A percentile compares a stretch with the other conserved stretches of the same genome.
phyloP scores from a whole-genome alignment of 2,329 filamentous ascomycete species.

The Thelonectria discophora region DNA sequence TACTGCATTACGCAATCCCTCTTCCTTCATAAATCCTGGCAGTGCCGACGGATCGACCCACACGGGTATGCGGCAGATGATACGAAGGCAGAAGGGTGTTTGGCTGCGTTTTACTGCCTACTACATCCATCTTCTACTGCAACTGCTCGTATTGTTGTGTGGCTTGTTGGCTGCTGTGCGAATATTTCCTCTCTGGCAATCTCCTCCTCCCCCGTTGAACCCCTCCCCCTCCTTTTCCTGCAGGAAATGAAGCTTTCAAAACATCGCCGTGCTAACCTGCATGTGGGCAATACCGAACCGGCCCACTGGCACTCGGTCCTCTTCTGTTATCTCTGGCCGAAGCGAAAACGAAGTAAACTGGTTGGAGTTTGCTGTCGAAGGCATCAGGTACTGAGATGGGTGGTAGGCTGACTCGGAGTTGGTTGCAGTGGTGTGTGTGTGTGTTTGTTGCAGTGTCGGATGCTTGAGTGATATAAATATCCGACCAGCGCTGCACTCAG shows the following conservation, averaged over 20 bases:
- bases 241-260: neutral
- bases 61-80: neutral
- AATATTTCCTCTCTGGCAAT: no score
- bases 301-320: neutral
- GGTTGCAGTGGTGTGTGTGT: neutral
- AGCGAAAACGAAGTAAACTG: no score
- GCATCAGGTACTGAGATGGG: neutral
- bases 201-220: no score
- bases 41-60: neutral
- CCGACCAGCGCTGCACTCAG: no score
- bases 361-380: neutral
- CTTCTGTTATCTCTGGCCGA: neutral
- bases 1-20: constrained; percentile 35
- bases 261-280: neutral
- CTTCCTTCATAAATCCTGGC: neutral
- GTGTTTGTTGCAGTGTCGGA: neutral
- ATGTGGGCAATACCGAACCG: neutral
- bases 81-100: neutral
- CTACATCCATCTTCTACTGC: no score
- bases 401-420: constrained; percentile 16
- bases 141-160: no score
- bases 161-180: no score
- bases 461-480: neutral
- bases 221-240: no score
- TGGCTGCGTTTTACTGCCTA: no score